Evolutionary conservation across 306 rosid species (phyloP).

Genomic region (Mimosa bimucronata): DNA sequence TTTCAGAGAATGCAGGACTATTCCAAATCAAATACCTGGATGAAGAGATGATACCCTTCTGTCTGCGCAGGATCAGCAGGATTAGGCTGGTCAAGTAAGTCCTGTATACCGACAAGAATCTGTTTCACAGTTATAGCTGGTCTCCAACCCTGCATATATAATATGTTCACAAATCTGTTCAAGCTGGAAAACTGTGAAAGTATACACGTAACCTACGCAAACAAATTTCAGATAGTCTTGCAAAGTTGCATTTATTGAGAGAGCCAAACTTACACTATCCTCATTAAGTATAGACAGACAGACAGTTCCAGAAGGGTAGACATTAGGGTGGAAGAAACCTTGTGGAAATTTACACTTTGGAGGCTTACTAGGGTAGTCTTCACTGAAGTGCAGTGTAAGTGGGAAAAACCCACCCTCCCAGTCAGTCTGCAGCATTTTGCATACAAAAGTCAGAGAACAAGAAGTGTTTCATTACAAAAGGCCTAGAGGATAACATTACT

Average conservation of each 20-base stretch:
- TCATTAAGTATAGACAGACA: conserved; percentile 96
- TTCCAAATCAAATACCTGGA: conserved; percentile 66
- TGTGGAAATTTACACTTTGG: conserved; percentile 95
- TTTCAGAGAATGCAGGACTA: conserved; percentile 16
- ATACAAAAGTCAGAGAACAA: conserved; percentile 4
- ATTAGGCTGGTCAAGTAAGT: conserved; percentile 80
- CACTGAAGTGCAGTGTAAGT: conserved; percentile 90
- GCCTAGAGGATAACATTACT: conserved; percentile 13
- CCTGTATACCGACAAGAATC: conserved; percentile 85
- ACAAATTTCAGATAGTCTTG: conserved; percentile 22
- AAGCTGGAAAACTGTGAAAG: not conserved
- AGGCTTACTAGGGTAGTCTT: conserved; percentile 99
- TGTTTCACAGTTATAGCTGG: conserved; percentile 91
- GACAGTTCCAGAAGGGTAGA: conserved; percentile 95
- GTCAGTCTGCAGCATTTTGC: conserved; percentile 73
- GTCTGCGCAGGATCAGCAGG: conserved; percentile 95
- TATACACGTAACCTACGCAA: not conserved
- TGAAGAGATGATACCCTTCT: conserved; percentile 95
- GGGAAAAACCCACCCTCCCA: conserved; percentile 99
- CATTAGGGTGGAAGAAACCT: conserved; percentile 98
- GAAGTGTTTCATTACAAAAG: conserved; percentile 1
- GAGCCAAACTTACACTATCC: conserved; percentile 78
- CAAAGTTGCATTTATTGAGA: conserved; percentile 26
- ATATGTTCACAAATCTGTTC: conserved; percentile 11
- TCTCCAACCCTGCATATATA: conserved; percentile 77